Evolutionary conservation across 192 early-diverging fungal genomes (phyloP), one percentile per base, ranked within the genome.

Genomic region (Entomortierella parvispora): DNA sequence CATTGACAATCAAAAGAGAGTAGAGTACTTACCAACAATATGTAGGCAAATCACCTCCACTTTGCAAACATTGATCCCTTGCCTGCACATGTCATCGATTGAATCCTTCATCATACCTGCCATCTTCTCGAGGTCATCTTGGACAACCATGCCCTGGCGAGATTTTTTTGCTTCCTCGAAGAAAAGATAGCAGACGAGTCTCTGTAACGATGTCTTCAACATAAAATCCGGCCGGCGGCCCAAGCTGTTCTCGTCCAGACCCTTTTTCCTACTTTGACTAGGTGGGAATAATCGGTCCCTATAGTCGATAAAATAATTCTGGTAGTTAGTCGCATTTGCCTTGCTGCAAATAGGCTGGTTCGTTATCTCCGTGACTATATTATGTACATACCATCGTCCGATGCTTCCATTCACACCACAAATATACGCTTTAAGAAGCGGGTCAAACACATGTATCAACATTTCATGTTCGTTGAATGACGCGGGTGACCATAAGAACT

Each of bases 391-490:
- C 52, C 52, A 54, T 54, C 29, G 1, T 1, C 31, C 52, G 6
- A 37, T 29, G 62, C 62, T 65, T 12, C 42, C 20, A 45, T 40
- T 54, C 52, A 54, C 62, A 45, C 42, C 32, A 11, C 64, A 66
- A n/a, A 66, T 49, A 22, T 34, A 66, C 15, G 64, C 40, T 29
- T 66, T 66, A 26, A 66, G 14, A 17, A 66, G 45, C 0, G 64
- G 64, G 28, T 66, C 64, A 20, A 66, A 66, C 1, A 66, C 29
- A 37, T 66, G 64, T 23, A 56, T 48, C 17, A 57, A 26, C 20
- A 57, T 7, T 28, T 66, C 64, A 45, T 66, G 54, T 32, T 66
- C 54, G 43, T 66, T 66, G n/a, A 48, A 66, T 46, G 52, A 45
- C 4, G 44, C 1, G 0, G 42, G 15, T 23, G 43, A 37, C 64